phyloP scores from a whole-genome alignment of 2,329 filamentous ascomycete species.

The Coniochaeta ligniaria region DNA sequence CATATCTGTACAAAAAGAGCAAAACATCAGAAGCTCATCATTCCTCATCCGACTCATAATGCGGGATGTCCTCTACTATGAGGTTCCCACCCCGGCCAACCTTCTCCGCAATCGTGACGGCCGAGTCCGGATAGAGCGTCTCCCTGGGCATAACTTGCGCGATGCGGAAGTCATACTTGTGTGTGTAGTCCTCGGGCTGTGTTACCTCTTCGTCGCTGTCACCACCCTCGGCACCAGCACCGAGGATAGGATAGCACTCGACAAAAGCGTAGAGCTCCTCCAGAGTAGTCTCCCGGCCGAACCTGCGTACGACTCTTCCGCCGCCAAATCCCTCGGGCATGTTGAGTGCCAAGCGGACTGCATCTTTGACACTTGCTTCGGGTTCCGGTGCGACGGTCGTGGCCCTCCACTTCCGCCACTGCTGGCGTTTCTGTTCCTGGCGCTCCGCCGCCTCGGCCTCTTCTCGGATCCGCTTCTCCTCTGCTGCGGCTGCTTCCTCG shows the following conservation, averaged over 20 bases:
- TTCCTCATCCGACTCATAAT: slow-evolving; percentile 27
- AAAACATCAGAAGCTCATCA: background rate
- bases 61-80: slow-evolving; percentile 64
- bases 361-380: slow-evolving; percentile 49
- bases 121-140: slow-evolving; percentile 64
- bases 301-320: slow-evolving; percentile 71
- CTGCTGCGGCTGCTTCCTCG: slow-evolving; percentile 60
- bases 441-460: slow-evolving; percentile 54
- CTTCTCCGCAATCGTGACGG: slow-evolving; percentile 59
- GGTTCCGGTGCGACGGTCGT: slow-evolving; percentile 64
- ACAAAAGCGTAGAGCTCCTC: slow-evolving; percentile 96
- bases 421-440: slow-evolving; percentile 37
- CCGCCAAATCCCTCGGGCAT: slow-evolving; percentile 54
- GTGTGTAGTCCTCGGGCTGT: slow-evolving; percentile 63
- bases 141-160: slow-evolving; percentile 79
- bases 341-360: slow-evolving; percentile 64
- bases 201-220: slow-evolving; percentile 36
- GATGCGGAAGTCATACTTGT: slow-evolving; percentile 78
- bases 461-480: slow-evolving; percentile 53
- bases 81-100: slow-evolving; percentile 82
- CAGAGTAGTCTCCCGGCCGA: slow-evolving; percentile 59
- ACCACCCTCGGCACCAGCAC: too few relatives aligned
- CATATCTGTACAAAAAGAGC: too few relatives aligned
- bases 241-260: slow-evolving; percentile 60
- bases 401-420: slow-evolving; percentile 79